A percentile compares a stretch with the other conserved stretches of the same genome.
Conservation (phyloP, 768 basidiomycete species). For the Termitomyces heimii region DNA sequence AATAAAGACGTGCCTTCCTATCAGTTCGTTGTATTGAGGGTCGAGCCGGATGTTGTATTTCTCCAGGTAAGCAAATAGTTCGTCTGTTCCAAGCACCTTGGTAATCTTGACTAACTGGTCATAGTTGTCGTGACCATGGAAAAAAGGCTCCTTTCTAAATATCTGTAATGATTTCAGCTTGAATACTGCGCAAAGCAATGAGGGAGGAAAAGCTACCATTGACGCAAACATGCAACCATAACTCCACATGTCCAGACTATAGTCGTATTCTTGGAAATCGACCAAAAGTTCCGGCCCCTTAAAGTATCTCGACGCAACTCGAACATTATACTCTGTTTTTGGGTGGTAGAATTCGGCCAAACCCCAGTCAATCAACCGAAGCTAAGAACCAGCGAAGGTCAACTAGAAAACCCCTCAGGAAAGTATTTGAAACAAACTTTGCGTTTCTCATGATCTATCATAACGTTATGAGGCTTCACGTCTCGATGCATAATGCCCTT, state of each 20-base stretch:
- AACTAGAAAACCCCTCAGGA: background rate
- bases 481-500: slow-evolving; percentile 99
- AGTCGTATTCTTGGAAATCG: slow-evolving; percentile 98
- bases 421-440: slow-evolving; percentile 48
- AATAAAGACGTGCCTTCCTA: slow-evolving; percentile 58
- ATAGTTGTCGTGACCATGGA: slow-evolving; percentile 99
- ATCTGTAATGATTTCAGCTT: slow-evolving; percentile 49
- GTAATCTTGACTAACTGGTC: slow-evolving; percentile 98
- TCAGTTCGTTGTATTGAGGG: slow-evolving; percentile 91
- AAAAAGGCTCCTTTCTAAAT: slow-evolving; percentile 98
- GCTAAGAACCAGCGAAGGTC: slow-evolving; percentile 36
- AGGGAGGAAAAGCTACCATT: slow-evolving; percentile 55
- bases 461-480: slow-evolving; percentile 98
- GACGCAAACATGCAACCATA: slow-evolving; percentile 98
- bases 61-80: slow-evolving; percentile 86
- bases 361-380: slow-evolving; percentile 98
- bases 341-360: slow-evolving; percentile 98
- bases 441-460: slow-evolving; percentile 98
- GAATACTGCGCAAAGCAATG: slow-evolving; percentile 6
- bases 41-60: slow-evolving; percentile 96
- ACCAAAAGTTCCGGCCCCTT: slow-evolving; percentile 96
- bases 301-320: slow-evolving; percentile 96
- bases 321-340: slow-evolving; percentile 95
- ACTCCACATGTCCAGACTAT: slow-evolving; percentile 98
- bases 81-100: slow-evolving; percentile 96